Base-by-base conservation (phyloP, 2,329 filamentous ascomycete species). In the Trichoderma atroviride region DNA sequence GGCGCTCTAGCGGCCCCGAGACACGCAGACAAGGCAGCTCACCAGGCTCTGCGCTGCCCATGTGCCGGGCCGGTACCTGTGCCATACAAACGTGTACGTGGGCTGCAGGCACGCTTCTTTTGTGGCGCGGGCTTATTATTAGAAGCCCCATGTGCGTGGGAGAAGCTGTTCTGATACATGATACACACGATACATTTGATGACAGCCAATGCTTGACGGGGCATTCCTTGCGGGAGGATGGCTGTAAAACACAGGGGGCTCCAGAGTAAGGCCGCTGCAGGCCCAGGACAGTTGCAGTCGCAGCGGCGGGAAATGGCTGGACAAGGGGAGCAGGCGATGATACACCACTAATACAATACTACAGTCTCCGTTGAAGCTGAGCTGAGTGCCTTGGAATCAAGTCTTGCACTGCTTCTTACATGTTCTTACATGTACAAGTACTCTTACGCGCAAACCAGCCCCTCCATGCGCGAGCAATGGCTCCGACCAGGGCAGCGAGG, bases 401-500 rank as follows among this genome's bases (percentile, higher is more conserved):
- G 11, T 24, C 47, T 24, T 50, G n/a, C 7, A 43, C 47, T 13
- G 22, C 43, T 22, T 22, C 37, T 43, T 43, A 14, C 24, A 19
- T 22, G 10, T 40, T 2, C 37, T 6, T 40, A 24, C 31, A 37
- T 22, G 33, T 11, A n/a, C n/a, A 27, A 4, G 27, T 27, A 13
- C 33, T 5, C 6, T 35, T 35, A 4, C 55, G 27, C 22, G 53
- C 60, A 58, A 35, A 22, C 27, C 13, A 64, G 31, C 52, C n/a
- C 35, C 33, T 40, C 47, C 47, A 50, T 24, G 47, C 47, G 13
- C 10, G 9, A 24, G n/a, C 19, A 59, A 22, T 9, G 35, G 22
- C 56, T 37, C 13, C 50, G 47, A 24, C 63, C 63, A 65, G 56
- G 66, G 66, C 58, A 50, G 50, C 1, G 68, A 67, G 68, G 68